These are phyloP conservation scores for Saccharomyces hybrid DNA, from an alignment of 1,139 yeast species.

Conservation along the genomic window DNA sequence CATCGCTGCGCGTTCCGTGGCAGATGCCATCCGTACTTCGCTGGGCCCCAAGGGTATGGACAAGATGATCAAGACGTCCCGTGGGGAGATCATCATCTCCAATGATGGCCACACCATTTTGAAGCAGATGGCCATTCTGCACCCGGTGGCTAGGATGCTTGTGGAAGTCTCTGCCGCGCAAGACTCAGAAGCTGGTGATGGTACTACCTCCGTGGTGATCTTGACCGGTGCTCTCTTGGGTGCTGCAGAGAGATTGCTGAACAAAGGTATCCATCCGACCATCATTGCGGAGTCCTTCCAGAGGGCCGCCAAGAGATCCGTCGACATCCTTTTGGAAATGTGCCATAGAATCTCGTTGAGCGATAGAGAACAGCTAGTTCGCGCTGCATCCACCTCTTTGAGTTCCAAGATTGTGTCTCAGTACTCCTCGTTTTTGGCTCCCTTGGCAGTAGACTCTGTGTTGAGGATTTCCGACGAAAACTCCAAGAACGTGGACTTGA, in stretches of 20 bases:
- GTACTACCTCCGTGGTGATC: conserved; percentile 95
- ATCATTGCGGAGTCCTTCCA: conserved; percentile 92
- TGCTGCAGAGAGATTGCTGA: conserved; percentile 85
- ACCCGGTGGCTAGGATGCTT: conserved; percentile 97
- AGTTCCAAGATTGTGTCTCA: conserved; percentile 95
- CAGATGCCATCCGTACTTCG: conserved; percentile 96
- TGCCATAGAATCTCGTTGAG: conserved; percentile 64
- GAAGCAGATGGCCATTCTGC: conserved; percentile 95
- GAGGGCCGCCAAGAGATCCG: conserved; percentile 84
- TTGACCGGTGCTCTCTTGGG: conserved; percentile 89
- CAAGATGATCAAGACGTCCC: conserved; percentile 92
- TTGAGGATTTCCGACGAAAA: conserved; percentile 59
- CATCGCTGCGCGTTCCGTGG: conserved; percentile 93
- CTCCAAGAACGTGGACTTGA: conserved; percentile 70
- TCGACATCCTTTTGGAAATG: conserved; percentile 78
- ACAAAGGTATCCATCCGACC: conserved; percentile 93
- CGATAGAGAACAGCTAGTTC: conserved; percentile 74
- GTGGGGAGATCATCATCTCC: conserved; percentile 88
- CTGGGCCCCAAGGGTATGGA: conserved; percentile 99
- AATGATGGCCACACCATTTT: conserved; percentile 97
- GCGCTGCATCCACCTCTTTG: conserved; percentile 91
- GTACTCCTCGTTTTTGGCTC: conserved; percentile 75
- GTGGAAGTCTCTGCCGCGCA: conserved; percentile 97
- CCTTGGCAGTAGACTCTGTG: conserved; percentile 91
- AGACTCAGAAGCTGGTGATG: conserved; percentile 98